Base-by-base conservation (phyloP, 371 early-diverging fungal species). In the Actinomucor elegans region DNA sequence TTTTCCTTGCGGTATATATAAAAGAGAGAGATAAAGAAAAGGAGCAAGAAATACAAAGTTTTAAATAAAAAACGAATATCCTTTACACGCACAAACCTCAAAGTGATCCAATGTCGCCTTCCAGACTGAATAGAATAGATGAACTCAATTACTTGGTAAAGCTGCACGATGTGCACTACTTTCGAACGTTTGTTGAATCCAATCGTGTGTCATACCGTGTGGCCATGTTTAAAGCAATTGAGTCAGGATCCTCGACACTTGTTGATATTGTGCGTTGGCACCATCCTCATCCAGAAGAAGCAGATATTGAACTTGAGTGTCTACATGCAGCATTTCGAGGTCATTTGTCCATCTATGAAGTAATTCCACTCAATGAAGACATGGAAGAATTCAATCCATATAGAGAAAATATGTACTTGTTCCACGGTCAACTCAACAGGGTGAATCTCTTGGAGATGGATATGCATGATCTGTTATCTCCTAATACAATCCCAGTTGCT, bases 161-260 rank as follows among this genome's bases (percentile, higher is more conserved):
- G 27, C 7, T 26, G 15, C 27, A 27, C 7, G 27, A 43, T 7
- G 1, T 27, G 6, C 12, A 3, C 28, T 27, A 43, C n/a, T 43
- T 43, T 26, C 20, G 23, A n/a, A 7, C 43, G 23, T 27, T 43
- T 23, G 27, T 43, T 15, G 3, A 14, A 26, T 43, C 43, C 11
- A 20, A 46, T 33, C 32, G 46, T 18, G 32, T 46, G 21, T 32
- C 46, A 4, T 46, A 46, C 18, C 15, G 33, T 2, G 46, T 46
- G 3, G 27, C 33, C 33, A 46, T 46, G 29, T 46, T 46, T 8
- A 46, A 46, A n/a, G 46, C 46, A 10, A 46, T 46, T 20, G 46
- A 46, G 32, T 29, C 46, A 7, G 46, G 46, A 2, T 32, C 46
- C 11, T 12, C 12, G 8, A 18, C n/a, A 18, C 20, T 46, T 4